Conservation (phyloP, 129 eudicot species). For the Helichrysum umbraculigerum region DNA sequence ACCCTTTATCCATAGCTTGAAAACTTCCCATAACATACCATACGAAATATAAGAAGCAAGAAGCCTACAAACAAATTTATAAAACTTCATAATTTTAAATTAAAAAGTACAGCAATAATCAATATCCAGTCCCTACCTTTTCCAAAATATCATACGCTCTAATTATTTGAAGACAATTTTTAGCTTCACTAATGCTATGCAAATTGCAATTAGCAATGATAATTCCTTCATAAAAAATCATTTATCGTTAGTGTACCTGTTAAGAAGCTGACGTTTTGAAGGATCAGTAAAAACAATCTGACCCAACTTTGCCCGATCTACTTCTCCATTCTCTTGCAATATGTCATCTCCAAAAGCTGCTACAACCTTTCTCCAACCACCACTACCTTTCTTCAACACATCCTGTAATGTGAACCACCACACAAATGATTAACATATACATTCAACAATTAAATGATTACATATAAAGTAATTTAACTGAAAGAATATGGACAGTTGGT, state of each 20-base stretch:
- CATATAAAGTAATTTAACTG: neutral
- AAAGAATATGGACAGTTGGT: neutral
- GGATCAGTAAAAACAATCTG: constrained; percentile 75
- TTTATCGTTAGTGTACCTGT: constrained; percentile 46
- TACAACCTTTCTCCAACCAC: constrained; percentile 90
- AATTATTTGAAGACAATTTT: neutral
- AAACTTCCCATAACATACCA: constrained; percentile 70
- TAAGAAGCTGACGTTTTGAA: constrained; percentile 85
- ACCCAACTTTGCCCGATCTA: constrained; percentile 88
- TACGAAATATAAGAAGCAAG: constrained; percentile 86
- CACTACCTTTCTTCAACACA: constrained; percentile 83
- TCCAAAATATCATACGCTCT: neutral
- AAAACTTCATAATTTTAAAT: constrained; percentile 5
- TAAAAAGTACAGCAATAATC: neutral
- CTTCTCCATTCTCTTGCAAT: constrained; percentile 75
- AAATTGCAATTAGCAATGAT: neutral
- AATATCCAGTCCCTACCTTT: neutral
- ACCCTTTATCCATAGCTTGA: constrained; percentile 89
- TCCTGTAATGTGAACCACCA: constrained; percentile 49
- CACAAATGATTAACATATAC: neutral
- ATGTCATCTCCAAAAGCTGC: constrained; percentile 90
- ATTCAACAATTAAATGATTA: neutral
- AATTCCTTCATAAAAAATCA: neutral
- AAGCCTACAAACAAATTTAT: constrained; percentile 49
- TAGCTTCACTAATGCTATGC: no score